Conservation (phyloP, 176 grass and related monocot species). For the Avena insularis region DNA sequence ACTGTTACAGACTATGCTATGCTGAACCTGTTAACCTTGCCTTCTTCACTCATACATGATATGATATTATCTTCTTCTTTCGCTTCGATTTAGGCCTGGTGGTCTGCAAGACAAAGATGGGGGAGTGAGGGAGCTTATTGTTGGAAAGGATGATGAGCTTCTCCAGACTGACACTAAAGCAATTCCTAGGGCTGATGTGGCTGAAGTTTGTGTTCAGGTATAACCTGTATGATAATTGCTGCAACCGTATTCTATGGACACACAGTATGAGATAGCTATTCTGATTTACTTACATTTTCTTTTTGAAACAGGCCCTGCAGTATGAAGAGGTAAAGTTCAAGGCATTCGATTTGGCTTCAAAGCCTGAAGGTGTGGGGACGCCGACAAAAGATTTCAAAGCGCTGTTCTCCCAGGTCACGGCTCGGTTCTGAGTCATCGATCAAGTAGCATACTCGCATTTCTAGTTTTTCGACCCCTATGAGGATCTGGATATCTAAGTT, state of each 20-base stretch:
- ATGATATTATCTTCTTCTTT: background rate
- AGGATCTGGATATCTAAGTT: background rate
- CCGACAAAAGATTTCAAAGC: slow-evolving; percentile 74
- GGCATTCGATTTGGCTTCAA: slow-evolving; percentile 92
- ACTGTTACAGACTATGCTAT: background rate
- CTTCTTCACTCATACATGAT: background rate
- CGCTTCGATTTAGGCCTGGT: slow-evolving; percentile 61
- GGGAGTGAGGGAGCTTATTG: slow-evolving; percentile 70
- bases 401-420: slow-evolving; percentile 56
- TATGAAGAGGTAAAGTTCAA: slow-evolving; percentile 81
- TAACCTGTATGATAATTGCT: background rate
- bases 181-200: slow-evolving; percentile 87
- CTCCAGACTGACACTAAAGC: slow-evolving; percentile 81
- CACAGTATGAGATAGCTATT: background rate
- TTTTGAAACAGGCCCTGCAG: slow-evolving; percentile 66
- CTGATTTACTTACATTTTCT: slow-evolving; percentile 15
- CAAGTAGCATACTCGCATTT: background rate
- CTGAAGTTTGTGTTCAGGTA: slow-evolving; percentile 95
- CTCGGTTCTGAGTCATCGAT: slow-evolving; percentile 53
- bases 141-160: slow-evolving; percentile 89
- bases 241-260: background rate
- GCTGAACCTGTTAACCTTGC: background rate
- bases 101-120: slow-evolving; percentile 85
- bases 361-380: slow-evolving; percentile 67
- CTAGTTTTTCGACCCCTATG: background rate